Conservation (phyloP, 352 stramenopile species). For the Hyaloperonospora arabidopsidis region DNA sequence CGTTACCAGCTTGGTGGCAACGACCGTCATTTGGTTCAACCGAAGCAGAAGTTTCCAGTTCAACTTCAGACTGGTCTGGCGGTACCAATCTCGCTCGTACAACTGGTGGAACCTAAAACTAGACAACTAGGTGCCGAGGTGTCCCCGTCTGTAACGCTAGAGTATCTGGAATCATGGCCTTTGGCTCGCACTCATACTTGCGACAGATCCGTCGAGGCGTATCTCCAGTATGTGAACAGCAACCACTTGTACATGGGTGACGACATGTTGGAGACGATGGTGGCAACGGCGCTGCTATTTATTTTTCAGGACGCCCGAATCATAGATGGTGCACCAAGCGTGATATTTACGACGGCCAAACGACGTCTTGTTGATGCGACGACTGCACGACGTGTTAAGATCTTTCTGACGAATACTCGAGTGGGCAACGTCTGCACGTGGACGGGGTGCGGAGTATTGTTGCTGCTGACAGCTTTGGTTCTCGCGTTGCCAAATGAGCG, state of each 20-base stretch:
- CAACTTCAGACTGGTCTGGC: conserved; percentile 11
- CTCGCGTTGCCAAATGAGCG: conserved; percentile 47
- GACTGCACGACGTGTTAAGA: conserved; percentile 22
- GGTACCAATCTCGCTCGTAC: conserved; percentile 26
- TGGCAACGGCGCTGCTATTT: conserved; percentile 38
- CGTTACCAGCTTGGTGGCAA: conserved; percentile 25
- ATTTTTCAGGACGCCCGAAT: conserved; percentile 48
- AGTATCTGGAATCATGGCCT: conserved; percentile 17
- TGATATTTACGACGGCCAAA: conserved; percentile 13
- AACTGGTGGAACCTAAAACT: conserved; percentile 32
- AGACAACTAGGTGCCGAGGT: conserved; percentile 8
- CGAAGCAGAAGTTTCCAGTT: conserved; percentile 18
- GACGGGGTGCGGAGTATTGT: conserved; percentile 34
- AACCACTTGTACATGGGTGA: conserved; percentile 28
- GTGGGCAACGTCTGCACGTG: conserved; percentile 45
- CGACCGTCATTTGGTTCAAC: conserved; percentile 27
- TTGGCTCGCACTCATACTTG: conserved; percentile 4
- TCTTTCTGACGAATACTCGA: conserved; percentile 55
- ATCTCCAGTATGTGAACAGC: conserved; percentile 24
- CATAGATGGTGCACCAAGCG: conserved; percentile 17
- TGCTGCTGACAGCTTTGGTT: conserved; percentile 42
- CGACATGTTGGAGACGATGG: conserved; percentile 31
- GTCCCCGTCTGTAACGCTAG: conserved; percentile 14
- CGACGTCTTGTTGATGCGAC: conserved; percentile 24
- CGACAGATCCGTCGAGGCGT: conserved; percentile 27